Base-by-base conservation (phyloP, 176 grass and related monocot species). In the Eragrostis nindensis region DNA sequence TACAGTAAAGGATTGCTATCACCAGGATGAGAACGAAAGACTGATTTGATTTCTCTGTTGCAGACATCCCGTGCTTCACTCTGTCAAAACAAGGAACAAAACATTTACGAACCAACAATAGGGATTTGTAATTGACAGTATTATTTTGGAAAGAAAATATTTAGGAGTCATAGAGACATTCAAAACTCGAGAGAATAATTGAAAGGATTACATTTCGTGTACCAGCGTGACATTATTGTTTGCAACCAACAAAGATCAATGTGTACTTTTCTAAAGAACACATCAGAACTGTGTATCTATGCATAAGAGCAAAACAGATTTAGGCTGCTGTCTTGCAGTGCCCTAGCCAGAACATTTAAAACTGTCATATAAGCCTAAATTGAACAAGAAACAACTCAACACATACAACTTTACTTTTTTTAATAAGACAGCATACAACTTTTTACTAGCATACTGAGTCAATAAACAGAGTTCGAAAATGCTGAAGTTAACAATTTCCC, bases 41-140 rank as follows among this genome's bases (percentile, higher is more conserved):
- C 36, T 92, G 85, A 32, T 97, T 92, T 61, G 94, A 97, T 81
- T 88, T 97, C 78, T 77, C 77, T 53, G 64, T 79, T 18, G 78
- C 36, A 10, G 87, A 94, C 74, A 85, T 83, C 9, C 19, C 90
- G 45, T 88, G 67, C 54, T 94, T 85, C 73, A 83, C 73, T 69
- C 92, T 97, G 87, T 70, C 82, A 66, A 83, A 82, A 60, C 18
- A 88, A 59, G 48, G 41, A 66, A 64, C 24, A 60, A 66, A 78
- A 22, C 55, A 11, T 67, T 80, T 27, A 89, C 38, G 74, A 21
- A 41, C 63, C 0, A 30, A 61, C 32, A 18, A 19, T 45, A 65
- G 18, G 11, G 56, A 70, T 69, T 78, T 75, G 69, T 46, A 59
- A 17, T 22, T 87, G 21, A 60, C 11, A n/a, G 11, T 62, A 30